Evolutionary conservation across 768 basidiomycete species (phyloP).

Genomic region (Tylopilus felleus): DNA sequence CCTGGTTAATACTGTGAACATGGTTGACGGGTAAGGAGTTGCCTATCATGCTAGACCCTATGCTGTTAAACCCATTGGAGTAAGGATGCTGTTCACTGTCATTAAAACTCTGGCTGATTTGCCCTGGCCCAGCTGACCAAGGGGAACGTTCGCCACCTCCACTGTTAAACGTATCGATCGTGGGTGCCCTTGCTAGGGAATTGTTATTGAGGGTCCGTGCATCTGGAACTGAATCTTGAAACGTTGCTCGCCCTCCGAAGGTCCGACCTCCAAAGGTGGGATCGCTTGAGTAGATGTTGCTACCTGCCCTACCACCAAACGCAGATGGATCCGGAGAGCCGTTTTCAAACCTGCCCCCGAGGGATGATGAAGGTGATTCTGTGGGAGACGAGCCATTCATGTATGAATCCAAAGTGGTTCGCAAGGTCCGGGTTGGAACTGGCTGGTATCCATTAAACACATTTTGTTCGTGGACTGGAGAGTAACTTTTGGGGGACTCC

Average conservation of each 20-base stretch:
- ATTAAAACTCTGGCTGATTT: conserved; percentile 18
- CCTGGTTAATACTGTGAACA: conserved; percentile 25
- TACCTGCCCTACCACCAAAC: conserved; percentile 48
- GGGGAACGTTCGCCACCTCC: conserved; percentile 28
- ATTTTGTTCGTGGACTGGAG: conserved; percentile 36
- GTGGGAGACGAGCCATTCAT: conserved; percentile 51
- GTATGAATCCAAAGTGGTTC: conserved; percentile 66
- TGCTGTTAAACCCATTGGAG: conserved; percentile 24
- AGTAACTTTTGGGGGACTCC: conserved; percentile 47
- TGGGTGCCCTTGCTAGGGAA: conserved; percentile 30
- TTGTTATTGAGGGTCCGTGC: conserved; percentile 35
- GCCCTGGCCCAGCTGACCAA: conserved; percentile 34
- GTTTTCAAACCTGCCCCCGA: conserved; percentile 59
- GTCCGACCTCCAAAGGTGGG: conserved; percentile 34
- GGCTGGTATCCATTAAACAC: conserved; percentile 59
- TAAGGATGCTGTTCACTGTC: conserved; percentile 24
- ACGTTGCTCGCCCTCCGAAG: conserved; percentile 35
- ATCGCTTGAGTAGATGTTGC: conserved; percentile 37
- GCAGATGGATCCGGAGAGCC: conserved; percentile 66
- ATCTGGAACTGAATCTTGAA: conserved; percentile 42
- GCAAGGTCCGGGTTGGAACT: conserved; percentile 56
- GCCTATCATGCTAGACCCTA: conserved; percentile 17
- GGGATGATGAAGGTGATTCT: conserved; percentile 72
- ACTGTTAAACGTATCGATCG: conserved; percentile 39
- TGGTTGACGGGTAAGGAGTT: conserved; percentile 20